Base-by-base conservation (phyloP, 1,284 basidiomycete species). In the Ganoderma multipileum region DNA sequence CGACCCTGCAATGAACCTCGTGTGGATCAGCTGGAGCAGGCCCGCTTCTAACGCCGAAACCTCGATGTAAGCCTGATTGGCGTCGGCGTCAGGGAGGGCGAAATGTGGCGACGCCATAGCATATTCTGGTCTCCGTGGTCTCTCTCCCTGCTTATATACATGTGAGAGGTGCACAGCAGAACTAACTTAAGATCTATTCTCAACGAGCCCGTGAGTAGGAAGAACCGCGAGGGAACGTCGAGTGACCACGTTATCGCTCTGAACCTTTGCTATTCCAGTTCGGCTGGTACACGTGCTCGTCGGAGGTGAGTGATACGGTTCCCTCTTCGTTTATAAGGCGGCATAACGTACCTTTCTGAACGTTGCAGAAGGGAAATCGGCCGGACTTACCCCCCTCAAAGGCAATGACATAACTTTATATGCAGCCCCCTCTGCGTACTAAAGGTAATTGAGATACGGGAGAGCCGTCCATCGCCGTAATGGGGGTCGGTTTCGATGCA, bases 41-140 rank as follows among this genome's bases (percentile, higher is more conserved):
- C 86, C 86, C 0, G 83, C 83, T 70, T 88, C 85, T 39, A 88
- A 79, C 0, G 84, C 86, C 47, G 87, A 88, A 33, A 88, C 82
- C 64, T 80, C 65, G 70, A 83, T 82, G 74, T 82, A 87, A 0
- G 84, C 76, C 71, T 88, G 86, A 60, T 79, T 72, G 0, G 69
- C 47, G 16, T 64, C 55, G 11, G 83, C 81, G 2, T 71, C 68
- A 20, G 84, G 84, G 9, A 85, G 78, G 12, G 61, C 26, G 9
- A 42, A 30, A 6, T 8, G 12, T 39, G 36, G n/a, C 6, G 58
- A 11, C n/a, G 58, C 26, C 58, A 60, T 60, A 26, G 38, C 47
- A 52, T 52, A 14, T 18, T 8, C 52, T 20, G 18, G 50, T 2
- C 23, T 4, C 14, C 26, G 28, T 54, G 14, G 50, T 20, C 28